A percentile compares a stretch with the other conserved stretches of the same genome.
phyloP scores from a whole-genome alignment of 2,329 filamentous ascomycete genomes.

The Bipolaris sorokiniana region DNA sequence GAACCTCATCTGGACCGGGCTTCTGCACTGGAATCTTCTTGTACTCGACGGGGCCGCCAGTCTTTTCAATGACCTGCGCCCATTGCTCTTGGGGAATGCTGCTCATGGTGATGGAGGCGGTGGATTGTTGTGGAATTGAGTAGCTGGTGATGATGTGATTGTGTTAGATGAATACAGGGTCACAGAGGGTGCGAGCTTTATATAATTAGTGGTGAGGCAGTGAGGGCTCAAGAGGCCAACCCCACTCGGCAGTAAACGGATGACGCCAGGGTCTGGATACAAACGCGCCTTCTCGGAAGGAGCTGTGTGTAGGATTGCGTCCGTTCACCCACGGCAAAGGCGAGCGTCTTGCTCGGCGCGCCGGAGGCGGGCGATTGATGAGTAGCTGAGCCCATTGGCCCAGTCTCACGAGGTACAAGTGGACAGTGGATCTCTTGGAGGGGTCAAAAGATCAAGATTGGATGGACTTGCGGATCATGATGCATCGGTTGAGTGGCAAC shows the following conservation, averaged over 20 bases:
- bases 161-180: constrained; percentile 8
- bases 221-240: constrained; percentile 18
- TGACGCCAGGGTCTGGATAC: constrained; percentile 18
- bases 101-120: constrained; percentile 49
- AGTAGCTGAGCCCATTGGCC: constrained; percentile 14
- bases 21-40: constrained; percentile 82
- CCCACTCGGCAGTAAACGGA: constrained; percentile 15
- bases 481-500: constrained; percentile 39
- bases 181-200: constrained; percentile 21
- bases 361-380: constrained; percentile 22
- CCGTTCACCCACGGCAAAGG: constrained; percentile 31
- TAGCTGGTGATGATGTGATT: constrained; percentile 12
- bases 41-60: constrained; percentile 71
- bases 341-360: constrained; percentile 29
- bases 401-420: constrained; percentile 14
- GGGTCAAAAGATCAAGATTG: constrained; percentile 26
- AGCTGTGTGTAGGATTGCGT: constrained; percentile 19
- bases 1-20: constrained; percentile 87
- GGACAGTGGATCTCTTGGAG: constrained; percentile 29
- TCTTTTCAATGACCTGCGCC: constrained; percentile 89
- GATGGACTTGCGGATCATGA: constrained; percentile 41
- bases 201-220: constrained; percentile 22
- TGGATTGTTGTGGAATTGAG: not conserved
- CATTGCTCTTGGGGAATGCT: constrained; percentile 82
- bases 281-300: constrained; percentile 17